phyloP scores from a whole-genome alignment of 805 yeast genomes.

The Metschnikowia corniflorae region DNA sequence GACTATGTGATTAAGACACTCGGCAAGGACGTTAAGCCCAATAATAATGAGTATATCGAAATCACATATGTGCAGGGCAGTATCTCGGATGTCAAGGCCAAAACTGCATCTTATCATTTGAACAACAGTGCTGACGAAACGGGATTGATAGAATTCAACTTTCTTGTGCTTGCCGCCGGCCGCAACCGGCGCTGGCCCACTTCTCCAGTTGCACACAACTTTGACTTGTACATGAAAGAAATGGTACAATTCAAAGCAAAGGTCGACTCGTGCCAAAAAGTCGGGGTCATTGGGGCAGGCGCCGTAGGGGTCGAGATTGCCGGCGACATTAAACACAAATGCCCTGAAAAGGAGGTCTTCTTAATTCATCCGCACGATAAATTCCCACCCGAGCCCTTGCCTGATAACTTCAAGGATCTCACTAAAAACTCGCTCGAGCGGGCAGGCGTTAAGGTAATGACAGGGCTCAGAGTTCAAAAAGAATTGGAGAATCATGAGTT shows the following conservation, averaged over 20 bases:
- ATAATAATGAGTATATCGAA: constrained; percentile 13
- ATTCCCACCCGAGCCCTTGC: constrained; percentile 39
- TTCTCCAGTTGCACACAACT: constrained; percentile 44
- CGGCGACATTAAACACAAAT: constrained; percentile 41
- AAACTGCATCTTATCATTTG: constrained; percentile 26
- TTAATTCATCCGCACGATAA: constrained; percentile 36
- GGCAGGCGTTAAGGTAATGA: constrained; percentile 27
- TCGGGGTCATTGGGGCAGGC: constrained; percentile 50
- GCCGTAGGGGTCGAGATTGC: constrained; percentile 51
- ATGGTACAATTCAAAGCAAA: constrained; percentile 33
- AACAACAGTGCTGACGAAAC: constrained; percentile 17
- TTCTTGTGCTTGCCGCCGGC: constrained; percentile 47
- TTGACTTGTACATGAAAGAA: constrained; percentile 36
- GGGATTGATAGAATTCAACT: constrained; percentile 38
- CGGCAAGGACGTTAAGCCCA: constrained; percentile 9
- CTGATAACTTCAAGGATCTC: constrained; percentile 27
- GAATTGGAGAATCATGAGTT: constrained; percentile 23
- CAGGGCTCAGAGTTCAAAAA: constrained; percentile 29
- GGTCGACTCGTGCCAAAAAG: constrained; percentile 31
- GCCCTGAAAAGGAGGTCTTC: constrained; percentile 34
- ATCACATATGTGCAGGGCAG: constrained; percentile 33
- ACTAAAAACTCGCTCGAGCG: constrained; percentile 25
- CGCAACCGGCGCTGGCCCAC: constrained; percentile 53
- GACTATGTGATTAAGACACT: constrained; percentile 16
- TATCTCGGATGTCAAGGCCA: constrained; percentile 24